Evolutionary conservation across 148 eudicot species (phyloP), one percentile per base, ranked within the genome.

Genomic region (Silene conica): DNA sequence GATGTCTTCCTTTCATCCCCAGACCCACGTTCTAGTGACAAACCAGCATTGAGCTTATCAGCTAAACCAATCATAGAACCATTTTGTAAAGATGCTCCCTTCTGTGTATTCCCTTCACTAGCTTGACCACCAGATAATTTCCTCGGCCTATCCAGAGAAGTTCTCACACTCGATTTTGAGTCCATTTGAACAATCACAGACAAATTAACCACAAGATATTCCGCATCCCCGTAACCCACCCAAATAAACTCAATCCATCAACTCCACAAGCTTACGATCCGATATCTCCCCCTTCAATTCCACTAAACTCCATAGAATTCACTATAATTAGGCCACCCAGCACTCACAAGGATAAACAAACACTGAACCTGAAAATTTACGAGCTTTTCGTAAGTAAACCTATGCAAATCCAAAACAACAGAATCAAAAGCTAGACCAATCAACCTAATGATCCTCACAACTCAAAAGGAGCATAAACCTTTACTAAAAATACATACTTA

Each of bases 1-100:
- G 77, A 81, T 58, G 69, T 38, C 77, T 76, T 87, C 79, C 84
- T 90, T 74, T 83, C 90, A 26, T 73, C 80, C 73, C 73, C 86
- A 73, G 70, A 62, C 58, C 65, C 78, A 48, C 50, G 52, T 69
- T 83, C 82, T 73, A 73, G 66, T 46, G 82, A 75, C 77, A 89
- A 74, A 72, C 83, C 80, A 66, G 88, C 73, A 69, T 82, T 76
- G 25, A 88, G n/a, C 78, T 80, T 78, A 78, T 81, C 86, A 34
- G 88, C 83, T 81, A 85, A 73, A 60, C 77, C 82, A 69, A 73
- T 77, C 26, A 67, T 31, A 38, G 66, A 69, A 57, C 79, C 87
- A 52, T 81, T 85, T 25, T 75, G 78, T 23, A 68, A 74, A 67
- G 86, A 80, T 50, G 81, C 25, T 64, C 80, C 71, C 69, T 63